These are phyloP conservation scores for Cajanus cajan DNA, from an alignment of 306 rosid species.

Conservation along the genomic window DNA sequence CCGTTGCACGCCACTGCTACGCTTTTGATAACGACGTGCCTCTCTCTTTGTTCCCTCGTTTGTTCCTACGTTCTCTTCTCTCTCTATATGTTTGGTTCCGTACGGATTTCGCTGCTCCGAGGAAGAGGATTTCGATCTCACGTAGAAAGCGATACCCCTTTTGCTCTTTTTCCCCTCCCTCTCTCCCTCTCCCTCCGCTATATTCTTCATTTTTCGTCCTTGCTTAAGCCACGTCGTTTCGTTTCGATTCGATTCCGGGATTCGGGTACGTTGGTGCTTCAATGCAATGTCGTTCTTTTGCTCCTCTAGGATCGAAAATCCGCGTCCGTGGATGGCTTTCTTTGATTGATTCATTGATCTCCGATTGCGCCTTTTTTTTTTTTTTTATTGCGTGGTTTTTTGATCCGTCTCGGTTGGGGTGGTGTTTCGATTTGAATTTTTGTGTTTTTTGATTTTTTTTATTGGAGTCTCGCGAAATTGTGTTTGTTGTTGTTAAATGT, in stretches of 20 bases:
- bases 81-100: constrained; percentile 15
- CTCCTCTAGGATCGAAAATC: background rate
- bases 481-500: background rate
- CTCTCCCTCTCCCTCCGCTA: background rate
- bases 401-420: background rate
- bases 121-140: constrained; percentile 32
- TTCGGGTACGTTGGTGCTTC: background rate
- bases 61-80: background rate
- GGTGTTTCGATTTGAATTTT: background rate
- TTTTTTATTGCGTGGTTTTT: background rate
- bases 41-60: constrained; percentile 15
- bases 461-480: constrained; percentile 1
- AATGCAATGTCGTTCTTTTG: constrained; percentile 17
- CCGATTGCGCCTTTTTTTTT: background rate
- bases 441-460: background rate
- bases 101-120: constrained; percentile 37
- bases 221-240: constrained; percentile 12
- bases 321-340: background rate
- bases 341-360: constrained; percentile 31
- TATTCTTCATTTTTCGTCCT: constrained; percentile 14
- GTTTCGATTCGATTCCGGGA: background rate
- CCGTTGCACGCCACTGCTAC: constrained; percentile 63
- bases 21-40: constrained; percentile 50
- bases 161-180: background rate
- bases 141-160: constrained; percentile 30